These are phyloP conservation scores for Tricholoma terreum DNA, from an alignment of 768 basidiomycete species.

Conservation along the genomic window DNA sequence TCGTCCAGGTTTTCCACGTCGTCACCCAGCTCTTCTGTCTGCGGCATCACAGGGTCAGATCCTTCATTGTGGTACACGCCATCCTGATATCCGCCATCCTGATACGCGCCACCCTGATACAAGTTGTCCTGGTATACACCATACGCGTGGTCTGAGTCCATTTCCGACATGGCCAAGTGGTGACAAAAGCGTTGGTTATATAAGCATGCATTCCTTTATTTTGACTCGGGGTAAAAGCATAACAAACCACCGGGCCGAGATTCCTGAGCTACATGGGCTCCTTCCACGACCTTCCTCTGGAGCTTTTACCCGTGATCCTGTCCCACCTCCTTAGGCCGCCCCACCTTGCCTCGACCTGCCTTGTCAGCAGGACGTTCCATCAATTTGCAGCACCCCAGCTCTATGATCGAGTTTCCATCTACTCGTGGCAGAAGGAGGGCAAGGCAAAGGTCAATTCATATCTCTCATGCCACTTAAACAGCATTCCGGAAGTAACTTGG, in stretches of 20 bases:
- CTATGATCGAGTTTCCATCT: constrained; percentile 59
- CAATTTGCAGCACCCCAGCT: constrained; percentile 46
- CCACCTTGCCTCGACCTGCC: constrained; percentile 49
- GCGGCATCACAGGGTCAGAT: constrained; percentile 36
- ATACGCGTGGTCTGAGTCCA: constrained; percentile 32
- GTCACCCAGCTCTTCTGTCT: constrained; percentile 29
- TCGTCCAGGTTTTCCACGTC: constrained; percentile 35
- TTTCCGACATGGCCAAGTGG: constrained; percentile 46
- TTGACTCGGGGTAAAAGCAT: too few relatives aligned
- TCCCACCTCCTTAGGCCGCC: constrained; percentile 47
- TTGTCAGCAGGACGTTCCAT: constrained; percentile 58
- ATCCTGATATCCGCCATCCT: constrained; percentile 17
- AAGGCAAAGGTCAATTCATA: constrained; percentile 49
- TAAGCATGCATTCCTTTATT: not conserved
- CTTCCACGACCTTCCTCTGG: constrained; percentile 54
- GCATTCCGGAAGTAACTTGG: not conserved
- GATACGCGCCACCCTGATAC: constrained; percentile 11
- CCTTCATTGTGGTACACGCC: constrained; percentile 14
- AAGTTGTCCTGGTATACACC: constrained; percentile 16
- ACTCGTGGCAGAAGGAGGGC: constrained; percentile 67
- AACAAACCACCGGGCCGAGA: too few relatives aligned
- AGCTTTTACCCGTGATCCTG: constrained; percentile 58
- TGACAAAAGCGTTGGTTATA: constrained; percentile 14
- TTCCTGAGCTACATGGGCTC: too few relatives aligned
- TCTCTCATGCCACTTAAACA: not conserved